These are phyloP conservation scores for Apostasia ramifera DNA, from an alignment of 106 monocot genomes.

Conservation along the genomic window DNA sequence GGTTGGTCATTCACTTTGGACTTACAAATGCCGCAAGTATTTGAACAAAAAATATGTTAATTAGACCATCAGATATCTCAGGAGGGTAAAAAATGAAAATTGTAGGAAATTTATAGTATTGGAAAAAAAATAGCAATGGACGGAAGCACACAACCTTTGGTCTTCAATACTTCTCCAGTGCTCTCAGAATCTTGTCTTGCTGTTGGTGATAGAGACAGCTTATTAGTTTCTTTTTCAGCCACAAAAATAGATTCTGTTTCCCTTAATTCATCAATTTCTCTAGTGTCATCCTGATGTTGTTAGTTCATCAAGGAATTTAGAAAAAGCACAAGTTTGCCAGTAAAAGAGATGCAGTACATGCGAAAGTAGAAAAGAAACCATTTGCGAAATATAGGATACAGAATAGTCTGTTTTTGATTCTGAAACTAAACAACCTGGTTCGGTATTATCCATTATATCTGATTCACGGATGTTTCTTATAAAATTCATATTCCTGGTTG, in stretches of 20 bases:
- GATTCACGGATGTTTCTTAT: neutral
- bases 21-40: too few relatives aligned
- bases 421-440: slow-evolving; percentile 16
- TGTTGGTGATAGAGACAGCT: slow-evolving; percentile 25
- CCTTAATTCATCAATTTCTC: slow-evolving; percentile 9
- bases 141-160: slow-evolving; percentile 18
- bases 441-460: slow-evolving; percentile 19
- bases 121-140: neutral
- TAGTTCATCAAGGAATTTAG: slow-evolving; percentile 15
- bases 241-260: slow-evolving; percentile 6
- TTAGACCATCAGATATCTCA: too few relatives aligned
- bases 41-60: too few relatives aligned
- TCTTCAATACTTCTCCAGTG: slow-evolving; percentile 11
- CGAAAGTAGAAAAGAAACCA: neutral
- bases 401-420: slow-evolving; percentile 27
- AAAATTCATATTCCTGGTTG: neutral
- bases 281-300: slow-evolving; percentile 30
- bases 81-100: too few relatives aligned
- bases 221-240: slow-evolving; percentile 14
- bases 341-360: neutral
- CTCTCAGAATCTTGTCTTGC: slow-evolving; percentile 15
- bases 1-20: too few relatives aligned
- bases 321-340: neutral
- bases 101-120: too few relatives aligned
- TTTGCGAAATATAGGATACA: slow-evolving; percentile 50